A percentile compares a stretch with the other conserved stretches of the same genome.
Conservation (phyloP, 23 red algal genomes). For the Gracilariopsis chorda region DNA sequence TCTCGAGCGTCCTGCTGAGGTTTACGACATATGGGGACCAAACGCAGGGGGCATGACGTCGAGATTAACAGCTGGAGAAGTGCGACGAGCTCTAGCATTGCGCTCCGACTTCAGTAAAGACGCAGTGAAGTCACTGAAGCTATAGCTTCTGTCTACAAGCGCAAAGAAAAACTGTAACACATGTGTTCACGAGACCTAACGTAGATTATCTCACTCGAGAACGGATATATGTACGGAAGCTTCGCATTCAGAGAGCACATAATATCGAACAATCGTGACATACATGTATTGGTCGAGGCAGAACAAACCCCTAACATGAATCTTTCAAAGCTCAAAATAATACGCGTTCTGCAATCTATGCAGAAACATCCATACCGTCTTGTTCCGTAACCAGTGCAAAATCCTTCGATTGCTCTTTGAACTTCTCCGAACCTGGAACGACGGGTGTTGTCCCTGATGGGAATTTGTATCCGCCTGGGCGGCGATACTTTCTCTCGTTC, state of each 20-base stretch:
- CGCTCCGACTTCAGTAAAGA: slow-evolving; percentile 66
- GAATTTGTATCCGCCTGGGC: slow-evolving; percentile 83
- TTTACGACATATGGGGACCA: slow-evolving; percentile 75
- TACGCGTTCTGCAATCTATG: too few species aligned
- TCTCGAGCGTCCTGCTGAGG: slow-evolving; percentile 78
- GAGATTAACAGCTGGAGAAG: slow-evolving; percentile 65
- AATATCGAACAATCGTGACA: background rate
- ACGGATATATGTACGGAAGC: too few species aligned
- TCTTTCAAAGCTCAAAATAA: too few species aligned
- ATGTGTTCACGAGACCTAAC: too few species aligned
- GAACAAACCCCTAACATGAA: too few species aligned
- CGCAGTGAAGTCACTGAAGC: slow-evolving; percentile 47
- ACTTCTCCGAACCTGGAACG: slow-evolving; percentile 39
- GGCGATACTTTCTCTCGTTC: slow-evolving; percentile 85
- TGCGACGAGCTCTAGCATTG: slow-evolving; percentile 50
- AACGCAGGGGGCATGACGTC: slow-evolving; percentile 78
- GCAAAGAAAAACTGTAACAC: too few species aligned
- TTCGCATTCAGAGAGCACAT: background rate
- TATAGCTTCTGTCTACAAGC: too few species aligned
- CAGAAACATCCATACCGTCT: slow-evolving; percentile 60
- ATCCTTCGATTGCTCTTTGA: slow-evolving; percentile 40
- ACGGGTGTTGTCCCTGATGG: slow-evolving; percentile 78
- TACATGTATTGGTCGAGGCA: too few species aligned
- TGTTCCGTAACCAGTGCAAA: slow-evolving; percentile 52
- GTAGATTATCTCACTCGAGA: background rate